These are phyloP conservation scores for Parmales sp. DNA, from an alignment of 108 stramenopile species.

Conservation along the genomic window DNA sequence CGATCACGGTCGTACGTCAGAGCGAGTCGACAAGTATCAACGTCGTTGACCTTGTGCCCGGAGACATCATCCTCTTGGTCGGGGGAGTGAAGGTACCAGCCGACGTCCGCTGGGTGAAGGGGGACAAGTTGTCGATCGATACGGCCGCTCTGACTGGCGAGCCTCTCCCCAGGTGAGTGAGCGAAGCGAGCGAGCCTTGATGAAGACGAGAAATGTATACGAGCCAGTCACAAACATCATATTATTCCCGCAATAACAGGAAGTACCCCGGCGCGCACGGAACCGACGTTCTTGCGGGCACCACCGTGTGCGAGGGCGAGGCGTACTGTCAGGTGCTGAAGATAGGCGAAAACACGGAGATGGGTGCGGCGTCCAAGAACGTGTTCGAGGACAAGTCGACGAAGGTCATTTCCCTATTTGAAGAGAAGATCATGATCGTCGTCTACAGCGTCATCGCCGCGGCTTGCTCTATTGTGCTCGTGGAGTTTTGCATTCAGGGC, in stretches of 20 bases:
- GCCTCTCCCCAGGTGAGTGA: constrained; percentile 63
- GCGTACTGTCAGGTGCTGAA: constrained; percentile 43
- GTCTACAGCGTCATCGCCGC: constrained; percentile 45
- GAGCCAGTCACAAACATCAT: no score
- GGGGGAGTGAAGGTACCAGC: constrained; percentile 60
- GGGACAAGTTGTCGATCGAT: constrained; percentile 54
- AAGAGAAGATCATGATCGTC: constrained; percentile 52
- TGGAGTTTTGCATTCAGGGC: constrained; percentile 35
- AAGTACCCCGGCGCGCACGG: constrained; percentile 30
- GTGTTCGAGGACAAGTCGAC: constrained; percentile 56
- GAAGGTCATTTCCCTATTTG: constrained; percentile 50
- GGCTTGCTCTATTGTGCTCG: constrained; percentile 41
- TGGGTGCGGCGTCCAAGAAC: constrained; percentile 51
- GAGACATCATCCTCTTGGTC: constrained; percentile 60
- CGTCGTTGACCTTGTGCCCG: constrained; percentile 56
- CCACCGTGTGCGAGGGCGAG: constrained; percentile 55
- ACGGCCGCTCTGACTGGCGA: constrained; percentile 72
- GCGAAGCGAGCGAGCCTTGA: no score
- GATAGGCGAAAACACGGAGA: constrained; percentile 61
- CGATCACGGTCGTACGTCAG: constrained; percentile 45
- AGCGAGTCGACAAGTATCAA: constrained; percentile 31
- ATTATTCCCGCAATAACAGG: no score
- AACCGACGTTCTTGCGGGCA: constrained; percentile 38
- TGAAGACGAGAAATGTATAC: no score
- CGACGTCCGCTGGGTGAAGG: constrained; percentile 55